These are phyloP conservation scores for Leccinum angustisporum DNA, from an alignment of 1,284 basidiomycete genomes.

Conservation along the genomic window DNA sequence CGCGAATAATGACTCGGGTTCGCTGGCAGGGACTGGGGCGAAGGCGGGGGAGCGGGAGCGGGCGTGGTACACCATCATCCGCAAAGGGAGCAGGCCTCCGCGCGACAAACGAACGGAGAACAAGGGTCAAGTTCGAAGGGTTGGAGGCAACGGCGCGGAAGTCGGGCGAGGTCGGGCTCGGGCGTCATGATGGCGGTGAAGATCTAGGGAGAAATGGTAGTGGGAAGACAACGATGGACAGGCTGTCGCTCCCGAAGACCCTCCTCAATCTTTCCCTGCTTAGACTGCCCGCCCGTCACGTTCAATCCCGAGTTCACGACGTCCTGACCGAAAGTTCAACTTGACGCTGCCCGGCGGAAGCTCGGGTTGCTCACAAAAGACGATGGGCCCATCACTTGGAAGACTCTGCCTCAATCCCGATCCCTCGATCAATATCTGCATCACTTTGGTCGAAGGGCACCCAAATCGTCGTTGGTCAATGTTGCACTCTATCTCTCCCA, in stretches of 20 bases:
- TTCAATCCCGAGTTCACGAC: too few species aligned
- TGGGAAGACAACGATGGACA: neutral
- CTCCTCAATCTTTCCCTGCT: too few species aligned
- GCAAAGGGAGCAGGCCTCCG: neutral
- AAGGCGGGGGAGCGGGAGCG: neutral
- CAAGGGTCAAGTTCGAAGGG: conserved; percentile 10
- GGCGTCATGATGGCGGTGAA: neutral
- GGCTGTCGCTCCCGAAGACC: neutral
- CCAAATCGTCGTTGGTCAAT: too few species aligned
- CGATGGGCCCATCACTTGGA: too few species aligned
- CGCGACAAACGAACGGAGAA: conserved; percentile 6
- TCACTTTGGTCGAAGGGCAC: too few species aligned
- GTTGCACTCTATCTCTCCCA: too few species aligned
- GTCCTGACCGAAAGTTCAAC: too few species aligned
- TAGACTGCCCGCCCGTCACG: too few species aligned
- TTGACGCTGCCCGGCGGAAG: too few species aligned
- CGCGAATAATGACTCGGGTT: neutral
- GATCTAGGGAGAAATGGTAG: neutral
- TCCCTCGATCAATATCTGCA: too few species aligned
- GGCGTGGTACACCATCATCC: neutral
- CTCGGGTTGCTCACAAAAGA: too few species aligned
- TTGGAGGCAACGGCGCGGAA: neutral
- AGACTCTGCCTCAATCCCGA: too few species aligned
- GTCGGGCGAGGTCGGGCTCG: neutral
- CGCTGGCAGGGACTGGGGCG: neutral